A percentile compares a stretch with the other conserved stretches of the same genome.
These are phyloP conservation scores for Corchorus olitorius DNA, from an alignment of 345 rosid species.

Conservation along the genomic window DNA sequence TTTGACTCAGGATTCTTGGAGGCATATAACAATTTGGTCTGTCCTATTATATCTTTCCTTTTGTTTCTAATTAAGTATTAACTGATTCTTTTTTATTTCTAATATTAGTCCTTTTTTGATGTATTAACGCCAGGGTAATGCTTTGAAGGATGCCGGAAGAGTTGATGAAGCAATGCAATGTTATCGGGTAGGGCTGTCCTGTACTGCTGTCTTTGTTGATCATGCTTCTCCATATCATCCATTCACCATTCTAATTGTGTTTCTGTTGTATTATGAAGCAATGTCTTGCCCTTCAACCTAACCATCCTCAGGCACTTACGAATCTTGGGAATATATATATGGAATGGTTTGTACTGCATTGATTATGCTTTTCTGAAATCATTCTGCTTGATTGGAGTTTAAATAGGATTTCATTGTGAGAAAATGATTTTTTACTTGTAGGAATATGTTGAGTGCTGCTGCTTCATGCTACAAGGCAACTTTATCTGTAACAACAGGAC, in stretches of 20 bases:
- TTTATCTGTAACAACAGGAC: constrained; percentile 83
- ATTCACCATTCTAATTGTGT: neutral
- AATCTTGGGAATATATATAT: constrained; percentile 95
- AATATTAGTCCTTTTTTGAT: neutral
- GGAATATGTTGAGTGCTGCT: constrained; percentile 86
- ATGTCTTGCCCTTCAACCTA: constrained; percentile 85
- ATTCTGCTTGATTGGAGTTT: neutral
- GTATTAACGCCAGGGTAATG: constrained; percentile 70
- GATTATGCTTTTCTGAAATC: constrained; percentile 27
- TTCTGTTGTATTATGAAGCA: constrained; percentile 54
- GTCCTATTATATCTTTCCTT: constrained; percentile 22
- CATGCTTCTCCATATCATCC: neutral
- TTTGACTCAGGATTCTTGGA: constrained; percentile 87
- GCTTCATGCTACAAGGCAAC: constrained; percentile 89
- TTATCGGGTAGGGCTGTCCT: constrained; percentile 62
- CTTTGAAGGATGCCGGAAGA: constrained; percentile 85
- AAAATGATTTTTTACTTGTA: constrained; percentile 33
- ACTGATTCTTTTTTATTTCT: neutral
- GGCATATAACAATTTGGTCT: constrained; percentile 96
- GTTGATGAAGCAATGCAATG: constrained; percentile 94
- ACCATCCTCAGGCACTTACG: constrained; percentile 95
- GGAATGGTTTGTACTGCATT: constrained; percentile 60
- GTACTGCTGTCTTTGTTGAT: constrained; percentile 9
- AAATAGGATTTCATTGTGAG: neutral
- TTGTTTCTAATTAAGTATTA: neutral